Evolutionary conservation across 2,329 filamentous ascomycete genomes (phyloP), one percentile per base, ranked within the genome.

Genomic region (Huntiella omanensis): DNA sequence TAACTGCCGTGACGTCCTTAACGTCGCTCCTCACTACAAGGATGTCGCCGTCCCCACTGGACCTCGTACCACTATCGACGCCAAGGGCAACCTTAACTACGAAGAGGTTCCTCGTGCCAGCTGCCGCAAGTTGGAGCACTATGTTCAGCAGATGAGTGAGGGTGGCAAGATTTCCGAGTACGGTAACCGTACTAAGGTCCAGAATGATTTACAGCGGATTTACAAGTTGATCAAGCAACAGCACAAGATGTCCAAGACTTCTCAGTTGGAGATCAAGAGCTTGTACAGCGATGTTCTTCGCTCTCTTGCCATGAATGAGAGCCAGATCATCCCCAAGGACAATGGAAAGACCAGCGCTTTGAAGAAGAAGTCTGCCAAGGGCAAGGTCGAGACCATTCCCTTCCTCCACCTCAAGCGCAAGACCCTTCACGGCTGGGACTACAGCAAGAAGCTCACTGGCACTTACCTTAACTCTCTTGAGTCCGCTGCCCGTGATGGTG

Each of bases 221-320:
- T 96, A 96, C 72, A 95, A 92, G 70, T 77, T 98, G 58, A 96
- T 98, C 63, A 87, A 88, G 66, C 85, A 95, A 62, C 91, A 98
- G 65, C 86, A 96, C 69, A 94, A 91, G 66, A 77, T 96, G 55
- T 93, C 88, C 50, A 96, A 96, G 66, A 83, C 85, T 2, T 92
- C 88, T 2, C 87, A 96, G 60, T 71, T 96, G 35, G 86, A 98
- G 65, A 95, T 98, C 67, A 95, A 94, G 73, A 79, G 75, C 55
- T 68, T 98, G 11, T 98, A 98, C 63, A 80, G 81, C 59, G 91
- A 96, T 57, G 85, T 98, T 51, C 77, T 96, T 53, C 85, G 88
- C 54, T 92, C 91, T 13, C 69, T 98, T 34, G 82, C 83, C 50
- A 98, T 98, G 91, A 98, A 94, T 57, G 88, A 98, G 65, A 87